Evolutionary conservation across 2,329 filamentous ascomycete species (phyloP).

Genomic region (Cladosporium sp.): DNA sequence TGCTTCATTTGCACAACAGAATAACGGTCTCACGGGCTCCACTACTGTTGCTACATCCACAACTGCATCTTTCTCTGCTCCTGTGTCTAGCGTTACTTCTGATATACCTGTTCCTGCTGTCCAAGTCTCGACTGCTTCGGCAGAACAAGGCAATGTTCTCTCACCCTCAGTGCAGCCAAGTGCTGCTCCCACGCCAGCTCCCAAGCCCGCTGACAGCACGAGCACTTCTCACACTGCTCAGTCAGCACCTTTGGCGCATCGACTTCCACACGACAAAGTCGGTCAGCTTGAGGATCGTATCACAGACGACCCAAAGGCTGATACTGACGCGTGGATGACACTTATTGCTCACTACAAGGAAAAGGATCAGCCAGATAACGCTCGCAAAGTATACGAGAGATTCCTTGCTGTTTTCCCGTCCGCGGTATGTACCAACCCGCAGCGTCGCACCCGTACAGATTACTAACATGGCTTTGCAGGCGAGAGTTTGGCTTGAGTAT

Average conservation of each 20-base stretch:
- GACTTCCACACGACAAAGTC: slow-evolving; percentile 70
- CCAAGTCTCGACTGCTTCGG: slow-evolving; percentile 17
- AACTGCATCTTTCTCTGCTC: slow-evolving; percentile 21
- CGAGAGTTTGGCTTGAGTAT: slow-evolving; percentile 87
- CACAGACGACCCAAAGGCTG: slow-evolving; percentile 87
- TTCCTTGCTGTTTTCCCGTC: slow-evolving; percentile 88
- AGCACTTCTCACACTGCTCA: slow-evolving; percentile 23
- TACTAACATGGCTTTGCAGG: slow-evolving; percentile 54
- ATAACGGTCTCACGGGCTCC: slow-evolving; percentile 38
- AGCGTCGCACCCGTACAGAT: neutral
- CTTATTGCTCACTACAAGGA: slow-evolving; percentile 83
- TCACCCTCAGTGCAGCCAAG: slow-evolving; percentile 46
- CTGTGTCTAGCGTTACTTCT: slow-evolving; percentile 31
- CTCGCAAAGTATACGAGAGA: slow-evolving; percentile 76
- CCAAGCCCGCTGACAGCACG: slow-evolving; percentile 20
- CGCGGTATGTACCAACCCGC: slow-evolving; percentile 63
- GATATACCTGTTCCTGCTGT: slow-evolving; percentile 29
- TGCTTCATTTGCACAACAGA: slow-evolving; percentile 25
- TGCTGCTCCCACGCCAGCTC: slow-evolving; percentile 20
- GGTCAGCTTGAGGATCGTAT: slow-evolving; percentile 86
- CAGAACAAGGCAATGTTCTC: slow-evolving; percentile 44
- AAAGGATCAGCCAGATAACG: slow-evolving; percentile 78
- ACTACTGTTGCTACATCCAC: slow-evolving; percentile 26
- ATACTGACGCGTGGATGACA: slow-evolving; percentile 86
- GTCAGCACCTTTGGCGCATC: slow-evolving; percentile 38